These are phyloP conservation scores for Pseudoneurospora amorphoporcata DNA, from an alignment of 495 filamentous ascomycete species.

Conservation along the genomic window DNA sequence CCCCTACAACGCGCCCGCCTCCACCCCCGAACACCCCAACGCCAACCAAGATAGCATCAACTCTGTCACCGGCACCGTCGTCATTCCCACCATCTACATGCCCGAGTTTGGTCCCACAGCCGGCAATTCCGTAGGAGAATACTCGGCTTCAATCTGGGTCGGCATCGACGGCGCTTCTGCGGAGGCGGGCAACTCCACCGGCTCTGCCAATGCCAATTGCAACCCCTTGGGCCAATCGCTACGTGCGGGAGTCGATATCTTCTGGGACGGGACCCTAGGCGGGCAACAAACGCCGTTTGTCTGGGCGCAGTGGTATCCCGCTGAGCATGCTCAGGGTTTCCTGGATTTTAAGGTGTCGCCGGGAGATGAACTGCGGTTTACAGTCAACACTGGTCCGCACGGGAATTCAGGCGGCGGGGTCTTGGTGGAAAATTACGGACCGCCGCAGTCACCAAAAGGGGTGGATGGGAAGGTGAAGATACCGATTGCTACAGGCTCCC, in stretches of 20 bases:
- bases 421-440: conserved; percentile 15
- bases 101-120: conserved; percentile 15
- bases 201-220: not conserved
- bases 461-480: not conserved
- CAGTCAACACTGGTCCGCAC: not conserved
- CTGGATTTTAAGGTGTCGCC: conserved; percentile 4
- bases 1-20: not conserved
- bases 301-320: conserved; percentile 13
- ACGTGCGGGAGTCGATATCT: conserved; percentile 20
- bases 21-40: not conserved
- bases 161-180: conserved; percentile 12
- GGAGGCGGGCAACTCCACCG: not conserved
- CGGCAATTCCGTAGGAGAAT: conserved; percentile 7
- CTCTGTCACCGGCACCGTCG: conserved; percentile 6
- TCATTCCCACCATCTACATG: conserved; percentile 8
- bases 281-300: conserved; percentile 7
- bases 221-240: not conserved
- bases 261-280: conserved; percentile 14
- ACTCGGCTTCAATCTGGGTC: conserved; percentile 20
- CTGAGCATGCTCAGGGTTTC: conserved; percentile 2
- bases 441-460: not conserved
- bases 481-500: not conserved
- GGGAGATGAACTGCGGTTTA: conserved; percentile 13
- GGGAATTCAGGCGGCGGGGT: not conserved
- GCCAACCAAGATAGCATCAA: not conserved